These are phyloP conservation scores for Gnetum montanum DNA, from an alignment of 75 land plant species.

Conservation along the genomic window DNA sequence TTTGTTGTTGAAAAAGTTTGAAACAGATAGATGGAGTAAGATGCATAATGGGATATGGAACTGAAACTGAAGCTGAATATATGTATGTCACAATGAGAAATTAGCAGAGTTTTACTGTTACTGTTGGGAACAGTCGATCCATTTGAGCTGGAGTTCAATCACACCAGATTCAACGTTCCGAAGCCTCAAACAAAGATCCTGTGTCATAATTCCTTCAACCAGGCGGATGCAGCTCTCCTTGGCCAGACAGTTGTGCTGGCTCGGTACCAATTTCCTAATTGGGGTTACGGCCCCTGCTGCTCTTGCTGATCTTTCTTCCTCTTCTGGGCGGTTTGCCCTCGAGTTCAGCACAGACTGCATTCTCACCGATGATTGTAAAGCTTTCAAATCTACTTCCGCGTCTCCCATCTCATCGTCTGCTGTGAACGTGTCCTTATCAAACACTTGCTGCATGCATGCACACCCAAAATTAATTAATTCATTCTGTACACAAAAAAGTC, in stretches of 20 bases:
- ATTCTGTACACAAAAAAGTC: too few relatives aligned
- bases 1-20: too few relatives aligned
- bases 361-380: conserved; percentile 38
- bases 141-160: conserved; percentile 57
- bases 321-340: too few relatives aligned
- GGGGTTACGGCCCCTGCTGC: conserved; percentile 27
- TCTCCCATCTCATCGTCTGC: conserved; percentile 95
- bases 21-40: too few relatives aligned
- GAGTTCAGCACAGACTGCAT: conserved; percentile 20
- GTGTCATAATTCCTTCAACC: conserved; percentile 57
- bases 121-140: conserved; percentile 34
- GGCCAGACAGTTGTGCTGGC: conserved; percentile 50
- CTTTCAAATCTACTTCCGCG: conserved; percentile 62
- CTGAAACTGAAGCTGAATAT: too few relatives aligned
- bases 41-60: too few relatives aligned
- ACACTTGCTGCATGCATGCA: conserved; percentile 84
- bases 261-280: conserved; percentile 61
- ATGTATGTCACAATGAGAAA: too few relatives aligned
- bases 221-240: conserved; percentile 57
- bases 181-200: conserved; percentile 70
- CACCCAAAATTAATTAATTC: too few relatives aligned
- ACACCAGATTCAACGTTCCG: conserved; percentile 73
- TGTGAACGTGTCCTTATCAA: conserved; percentile 73
- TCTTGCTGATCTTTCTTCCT: conserved; percentile 23
- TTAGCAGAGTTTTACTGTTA: too few relatives aligned